Percentiles rank a stretch among this genome's conserved stretches.
Conservation (phyloP, 1,139 yeast species). For the Pichia sp. region DNA sequence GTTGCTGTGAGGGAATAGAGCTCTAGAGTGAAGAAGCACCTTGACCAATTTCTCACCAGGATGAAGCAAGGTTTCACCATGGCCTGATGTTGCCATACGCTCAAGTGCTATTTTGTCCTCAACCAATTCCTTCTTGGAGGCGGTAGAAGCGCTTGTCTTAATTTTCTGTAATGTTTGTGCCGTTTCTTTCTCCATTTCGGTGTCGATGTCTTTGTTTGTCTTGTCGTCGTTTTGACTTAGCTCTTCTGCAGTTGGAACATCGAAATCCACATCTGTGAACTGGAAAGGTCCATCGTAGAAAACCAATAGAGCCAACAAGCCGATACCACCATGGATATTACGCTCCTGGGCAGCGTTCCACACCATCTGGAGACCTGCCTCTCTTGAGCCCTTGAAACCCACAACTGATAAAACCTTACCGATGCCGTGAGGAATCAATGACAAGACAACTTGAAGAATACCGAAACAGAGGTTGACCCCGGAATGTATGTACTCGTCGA, state of each 20-base stretch:
- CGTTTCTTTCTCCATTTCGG: slow-evolving; percentile 19
- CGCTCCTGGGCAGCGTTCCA: slow-evolving; percentile 81
- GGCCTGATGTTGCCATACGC: slow-evolving; percentile 35
- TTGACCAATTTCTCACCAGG: slow-evolving; percentile 48
- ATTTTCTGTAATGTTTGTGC: slow-evolving; percentile 11
- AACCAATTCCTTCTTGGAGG: slow-evolving; percentile 26
- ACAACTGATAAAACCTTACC: slow-evolving; percentile 86
- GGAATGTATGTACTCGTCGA: slow-evolving; percentile 86
- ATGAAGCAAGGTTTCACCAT: slow-evolving; percentile 45
- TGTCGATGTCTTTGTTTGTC: slow-evolving; percentile 14
- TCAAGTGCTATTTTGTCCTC: slow-evolving; percentile 34
- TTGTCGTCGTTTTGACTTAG: slow-evolving; percentile 8
- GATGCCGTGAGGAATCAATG: slow-evolving; percentile 86
- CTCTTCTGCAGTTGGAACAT: slow-evolving; percentile 47
- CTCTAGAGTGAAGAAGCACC: slow-evolving; percentile 57
- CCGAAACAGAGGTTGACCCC: slow-evolving; percentile 94
- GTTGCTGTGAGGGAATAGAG: slow-evolving; percentile 81
- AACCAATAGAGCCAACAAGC: slow-evolving; percentile 71
- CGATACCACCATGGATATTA: slow-evolving; percentile 90
- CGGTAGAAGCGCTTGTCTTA: slow-evolving; percentile 15
- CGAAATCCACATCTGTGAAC: slow-evolving; percentile 80
- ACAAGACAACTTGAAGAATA: slow-evolving; percentile 80
- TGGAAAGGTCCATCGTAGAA: slow-evolving; percentile 96
- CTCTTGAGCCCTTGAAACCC: slow-evolving; percentile 85
- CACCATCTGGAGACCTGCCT: slow-evolving; percentile 72